Evolutionary conservation across 2,329 filamentous ascomycete genomes (phyloP).

Genomic region (Colletotrichum sp.): DNA sequence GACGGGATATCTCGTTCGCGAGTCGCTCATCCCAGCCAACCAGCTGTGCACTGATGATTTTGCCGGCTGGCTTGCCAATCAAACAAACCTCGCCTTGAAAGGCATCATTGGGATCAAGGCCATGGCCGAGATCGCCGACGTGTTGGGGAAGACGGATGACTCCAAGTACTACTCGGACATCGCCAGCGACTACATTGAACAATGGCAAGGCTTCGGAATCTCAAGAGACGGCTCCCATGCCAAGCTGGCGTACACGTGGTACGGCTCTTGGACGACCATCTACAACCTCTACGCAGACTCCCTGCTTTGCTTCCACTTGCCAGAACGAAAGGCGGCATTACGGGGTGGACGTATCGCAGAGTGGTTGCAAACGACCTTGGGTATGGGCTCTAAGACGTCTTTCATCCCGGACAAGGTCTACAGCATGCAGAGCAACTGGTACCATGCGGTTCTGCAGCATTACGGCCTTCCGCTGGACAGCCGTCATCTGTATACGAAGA

Average conservation of each 20-base stretch:
- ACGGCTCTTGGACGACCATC: slow-evolving; percentile 81
- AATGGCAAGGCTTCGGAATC: slow-evolving; percentile 75
- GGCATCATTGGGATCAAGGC: slow-evolving; percentile 81
- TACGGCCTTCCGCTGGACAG: slow-evolving; percentile 85
- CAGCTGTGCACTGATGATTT: slow-evolving; percentile 82
- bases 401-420: slow-evolving; percentile 82
- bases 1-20: slow-evolving; percentile 75
- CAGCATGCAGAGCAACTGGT: slow-evolving; percentile 81
- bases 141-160: slow-evolving; percentile 64
- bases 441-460: slow-evolving; percentile 76
- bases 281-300: slow-evolving; percentile 79
- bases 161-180: slow-evolving; percentile 66
- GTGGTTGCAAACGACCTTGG: slow-evolving; percentile 26
- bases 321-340: slow-evolving; percentile 24
- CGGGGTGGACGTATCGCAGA: neutral
- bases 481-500: slow-evolving; percentile 85
- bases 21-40: slow-evolving; percentile 71
- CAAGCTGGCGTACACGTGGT: slow-evolving; percentile 82
- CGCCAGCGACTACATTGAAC: slow-evolving; percentile 68
- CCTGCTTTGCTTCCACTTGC: slow-evolving; percentile 79
- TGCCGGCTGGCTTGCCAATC: slow-evolving; percentile 74
- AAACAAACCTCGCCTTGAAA: slow-evolving; percentile 78
- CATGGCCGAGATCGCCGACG: slow-evolving; percentile 71
- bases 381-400: slow-evolving; percentile 27
- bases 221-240: slow-evolving; percentile 75